A percentile compares a stretch with the other conserved stretches of the same genome.
These are phyloP conservation scores for Lotus japonicus DNA, from an alignment of 306 rosid species.

Conservation along the genomic window DNA sequence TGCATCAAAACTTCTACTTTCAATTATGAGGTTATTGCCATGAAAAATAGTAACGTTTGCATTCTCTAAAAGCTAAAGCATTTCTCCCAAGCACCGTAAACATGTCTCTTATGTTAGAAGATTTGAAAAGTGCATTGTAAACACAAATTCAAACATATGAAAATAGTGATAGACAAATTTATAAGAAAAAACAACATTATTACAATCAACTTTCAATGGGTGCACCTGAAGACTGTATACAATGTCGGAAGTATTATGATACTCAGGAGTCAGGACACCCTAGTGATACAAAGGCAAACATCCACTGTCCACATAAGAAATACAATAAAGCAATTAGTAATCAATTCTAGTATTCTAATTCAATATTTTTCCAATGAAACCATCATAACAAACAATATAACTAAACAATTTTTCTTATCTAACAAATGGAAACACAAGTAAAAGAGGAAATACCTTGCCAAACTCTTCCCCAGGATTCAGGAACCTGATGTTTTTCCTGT, in stretches of 20 bases:
- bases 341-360: not conserved
- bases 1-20: too few species aligned
- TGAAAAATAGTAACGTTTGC: too few species aligned
- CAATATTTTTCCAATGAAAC: not conserved
- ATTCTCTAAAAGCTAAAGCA: constrained; percentile 88
- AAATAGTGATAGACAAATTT: not conserved
- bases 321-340: not conserved
- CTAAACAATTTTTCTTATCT: not conserved
- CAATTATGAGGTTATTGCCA: too few species aligned
- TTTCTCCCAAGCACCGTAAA: constrained; percentile 92
- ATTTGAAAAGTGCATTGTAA: not conserved
- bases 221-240: constrained; percentile 76
- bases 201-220: not conserved
- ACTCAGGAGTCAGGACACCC: constrained; percentile 91
- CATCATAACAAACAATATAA: constrained; percentile 16
- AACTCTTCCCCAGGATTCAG: constrained; percentile 85
- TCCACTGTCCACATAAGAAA: constrained; percentile 53
- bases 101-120: constrained; percentile 63
- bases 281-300: constrained; percentile 72
- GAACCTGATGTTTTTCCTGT: constrained; percentile 67
- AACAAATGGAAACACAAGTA: not conserved
- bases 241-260: constrained; percentile 67
- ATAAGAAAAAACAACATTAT: not conserved
- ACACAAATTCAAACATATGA: constrained; percentile 11
- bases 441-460: constrained; percentile 45